Evolutionary conservation across 768 basidiomycete genomes (phyloP).

Genomic region (Tricholoma bakamatsutake): DNA sequence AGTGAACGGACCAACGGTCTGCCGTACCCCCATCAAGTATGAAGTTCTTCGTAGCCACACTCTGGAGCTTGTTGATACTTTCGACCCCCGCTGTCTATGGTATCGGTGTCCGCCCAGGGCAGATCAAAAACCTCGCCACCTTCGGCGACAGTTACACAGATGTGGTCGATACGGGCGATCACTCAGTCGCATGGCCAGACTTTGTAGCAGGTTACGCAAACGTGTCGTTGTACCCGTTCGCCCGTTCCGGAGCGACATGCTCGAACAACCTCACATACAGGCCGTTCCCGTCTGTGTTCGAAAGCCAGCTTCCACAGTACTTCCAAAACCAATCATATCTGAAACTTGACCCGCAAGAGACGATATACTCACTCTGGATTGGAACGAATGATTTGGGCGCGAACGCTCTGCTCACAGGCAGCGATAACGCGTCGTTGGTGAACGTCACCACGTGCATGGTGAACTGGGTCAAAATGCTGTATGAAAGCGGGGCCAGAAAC

Average conservation of each 20-base stretch:
- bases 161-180: constrained; percentile 32
- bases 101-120: constrained; percentile 28
- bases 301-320: constrained; percentile 51
- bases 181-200: constrained; percentile 53
- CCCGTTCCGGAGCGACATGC: constrained; percentile 59
- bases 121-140: constrained; percentile 60
- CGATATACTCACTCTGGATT: constrained; percentile 64
- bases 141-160: constrained; percentile 69
- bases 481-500: constrained; percentile 55
- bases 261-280: constrained; percentile 55
- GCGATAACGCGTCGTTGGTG: constrained; percentile 47
- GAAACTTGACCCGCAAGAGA: constrained; percentile 34
- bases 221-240: constrained; percentile 50
- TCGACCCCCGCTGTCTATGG: constrained; percentile 2
- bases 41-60: background rate
- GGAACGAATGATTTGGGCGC: constrained; percentile 62
- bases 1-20: background rate
- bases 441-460: constrained; percentile 53
- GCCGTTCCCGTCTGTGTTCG: constrained; percentile 54
- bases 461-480: constrained; percentile 52
- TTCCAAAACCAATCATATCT: constrained; percentile 40
- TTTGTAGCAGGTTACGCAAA: constrained; percentile 52
- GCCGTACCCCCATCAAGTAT: background rate
- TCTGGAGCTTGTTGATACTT: background rate
- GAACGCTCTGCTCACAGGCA: constrained; percentile 47